These are phyloP conservation scores for Fusarium tupiense DNA, from an alignment of 2,329 filamentous ascomycete genomes.

Conservation along the genomic window DNA sequence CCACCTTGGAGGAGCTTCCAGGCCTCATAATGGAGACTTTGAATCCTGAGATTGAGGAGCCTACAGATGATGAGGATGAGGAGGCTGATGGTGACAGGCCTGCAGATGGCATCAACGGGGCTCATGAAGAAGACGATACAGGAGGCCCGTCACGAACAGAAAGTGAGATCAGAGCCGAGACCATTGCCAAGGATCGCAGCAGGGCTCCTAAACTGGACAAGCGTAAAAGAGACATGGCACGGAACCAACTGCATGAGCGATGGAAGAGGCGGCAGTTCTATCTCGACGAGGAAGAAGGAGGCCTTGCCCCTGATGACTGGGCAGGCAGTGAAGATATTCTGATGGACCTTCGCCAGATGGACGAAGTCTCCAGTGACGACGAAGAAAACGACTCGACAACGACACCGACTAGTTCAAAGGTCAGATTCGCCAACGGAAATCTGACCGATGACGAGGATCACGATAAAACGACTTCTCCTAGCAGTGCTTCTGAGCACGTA, in stretches of 20 bases:
- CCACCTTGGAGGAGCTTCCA: conserved; percentile 55
- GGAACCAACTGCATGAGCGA: conserved; percentile 70
- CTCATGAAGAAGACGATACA: conserved; percentile 41
- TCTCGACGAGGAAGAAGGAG: conserved; percentile 85
- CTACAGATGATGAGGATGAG: conserved; percentile 44
- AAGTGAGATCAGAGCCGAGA: conserved; percentile 53
- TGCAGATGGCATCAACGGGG: conserved; percentile 39
- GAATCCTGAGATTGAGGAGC: conserved; percentile 42
- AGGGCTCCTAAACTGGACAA: conserved; percentile 52
- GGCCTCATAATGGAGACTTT: conserved; percentile 50
- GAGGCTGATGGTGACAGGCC: conserved; percentile 36
- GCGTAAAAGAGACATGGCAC: conserved; percentile 55
- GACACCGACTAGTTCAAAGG: conserved; percentile 81
- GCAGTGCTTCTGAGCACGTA: conserved; percentile 78
- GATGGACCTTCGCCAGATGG: conserved; percentile 46
- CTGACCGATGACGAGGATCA: conserved; percentile 76
- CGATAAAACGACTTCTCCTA: conserved; percentile 77
- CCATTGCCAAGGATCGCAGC: conserved; percentile 49
- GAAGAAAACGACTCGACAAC: conserved; percentile 57
- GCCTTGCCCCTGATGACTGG: conserved; percentile 71
- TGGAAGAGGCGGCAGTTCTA: conserved; percentile 85
- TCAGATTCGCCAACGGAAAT: conserved; percentile 77
- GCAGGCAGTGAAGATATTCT: conserved; percentile 68
- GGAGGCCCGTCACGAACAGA: conserved; percentile 50
- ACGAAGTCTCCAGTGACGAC: conserved; percentile 57